A percentile compares a stretch with the other conserved stretches of the same genome.
Evolutionary conservation across 345 rosid species (phyloP).

Genomic region (Psidium guajava): DNA sequence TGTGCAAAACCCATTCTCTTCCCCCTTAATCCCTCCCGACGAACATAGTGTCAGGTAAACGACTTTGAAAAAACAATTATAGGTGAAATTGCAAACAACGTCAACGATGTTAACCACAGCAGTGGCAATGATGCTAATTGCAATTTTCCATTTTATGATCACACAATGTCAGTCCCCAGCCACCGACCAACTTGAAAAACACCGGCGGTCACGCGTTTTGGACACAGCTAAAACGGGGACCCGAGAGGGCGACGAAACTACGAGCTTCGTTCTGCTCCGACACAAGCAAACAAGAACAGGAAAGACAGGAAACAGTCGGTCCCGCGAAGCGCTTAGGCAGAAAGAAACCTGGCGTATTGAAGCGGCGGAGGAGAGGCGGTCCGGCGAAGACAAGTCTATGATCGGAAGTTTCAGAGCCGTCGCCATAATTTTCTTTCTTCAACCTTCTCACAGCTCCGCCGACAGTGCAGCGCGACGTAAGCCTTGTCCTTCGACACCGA

Average conservation of each 20-base stretch:
- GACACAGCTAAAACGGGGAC: not conserved
- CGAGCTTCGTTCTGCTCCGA: not conserved
- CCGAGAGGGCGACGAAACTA: not conserved
- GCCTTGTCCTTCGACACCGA: not conserved
- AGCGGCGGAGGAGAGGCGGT: constrained; percentile 22
- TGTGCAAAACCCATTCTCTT: not conserved
- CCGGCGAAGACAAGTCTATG: constrained; percentile 33
- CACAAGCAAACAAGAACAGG: not conserved
- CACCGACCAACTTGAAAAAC: not conserved
- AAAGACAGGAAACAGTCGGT: not conserved
- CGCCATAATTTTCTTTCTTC: not conserved
- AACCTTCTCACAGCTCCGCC: not conserved
- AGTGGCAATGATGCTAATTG: not conserved
- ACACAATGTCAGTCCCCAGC: not conserved
- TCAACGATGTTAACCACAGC: not conserved
- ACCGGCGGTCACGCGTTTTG: not conserved
- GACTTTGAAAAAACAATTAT: no score
- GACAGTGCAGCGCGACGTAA: no score
- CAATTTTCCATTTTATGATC: not conserved
- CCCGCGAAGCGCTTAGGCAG: not conserved
- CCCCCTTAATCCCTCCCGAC: not conserved
- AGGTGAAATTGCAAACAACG: not conserved
- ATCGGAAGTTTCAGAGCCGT: constrained; percentile 30
- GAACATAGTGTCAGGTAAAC: not conserved
- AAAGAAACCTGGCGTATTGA: constrained; percentile 39